Base-by-base conservation (phyloP, 441 rosid species). In the Cnidoscolus chayamansa region DNA sequence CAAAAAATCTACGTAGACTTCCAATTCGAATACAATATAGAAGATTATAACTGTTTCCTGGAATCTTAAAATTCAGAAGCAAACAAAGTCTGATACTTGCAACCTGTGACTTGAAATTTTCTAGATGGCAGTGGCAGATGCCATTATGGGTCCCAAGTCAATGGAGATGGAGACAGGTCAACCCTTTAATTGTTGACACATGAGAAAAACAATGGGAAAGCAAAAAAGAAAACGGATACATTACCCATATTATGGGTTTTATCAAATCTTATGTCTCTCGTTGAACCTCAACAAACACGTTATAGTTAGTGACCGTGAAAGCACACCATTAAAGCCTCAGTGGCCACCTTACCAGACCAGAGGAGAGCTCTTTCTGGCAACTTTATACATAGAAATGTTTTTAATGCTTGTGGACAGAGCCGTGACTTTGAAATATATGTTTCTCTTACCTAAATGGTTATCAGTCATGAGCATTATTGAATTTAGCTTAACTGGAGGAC, bases 121-220 rank as follows among this genome's bases (percentile, higher is more conserved):
- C 20, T 67, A 7, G 25, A 56, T 35, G 40, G 40, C 40, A 35
- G 40, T 35, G 40, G 40, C 40, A 35, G 40, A 35, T 20, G 58
- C 58, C 57, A 65, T 70, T 58, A 32, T 72, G 76, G 65, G 78
- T 81, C 30, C 74, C 67, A 62, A 80, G 90, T 86, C 89, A 80
- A 74, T 60, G 77, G 57, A 62, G 86, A 82, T 53, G 81, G 70
- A 16, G 76, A 74, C 84, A 0, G 67, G 85, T 83, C 83, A 80
- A 82, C 84, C n/a, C 43, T 35, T 68, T 35, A 51, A 17, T 60
- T 2, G 19, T 10, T 32, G 25, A 48, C 43, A 49, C 15, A 53
- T 25, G 25, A 61, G 37, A 47, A 67, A 70, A 1, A 63, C 45
- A 40, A 40, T 3, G 40, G 32, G 55, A 30, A 40, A 15, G 25